Evolutionary conservation across 1,284 basidiomycete species (phyloP).

Genomic region (Porodaedalea pini): DNA sequence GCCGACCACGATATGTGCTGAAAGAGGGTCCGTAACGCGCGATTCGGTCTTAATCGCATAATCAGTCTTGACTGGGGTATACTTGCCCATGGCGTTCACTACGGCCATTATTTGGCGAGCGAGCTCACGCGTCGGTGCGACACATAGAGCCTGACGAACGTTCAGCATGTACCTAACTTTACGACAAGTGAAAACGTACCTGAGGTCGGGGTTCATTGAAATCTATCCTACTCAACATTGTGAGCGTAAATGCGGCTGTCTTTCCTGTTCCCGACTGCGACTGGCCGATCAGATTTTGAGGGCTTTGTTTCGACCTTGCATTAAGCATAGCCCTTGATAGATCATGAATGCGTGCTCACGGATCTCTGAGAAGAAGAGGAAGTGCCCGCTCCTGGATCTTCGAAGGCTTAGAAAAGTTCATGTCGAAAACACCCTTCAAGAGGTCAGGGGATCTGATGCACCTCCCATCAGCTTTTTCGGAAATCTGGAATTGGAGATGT

Average conservation of each 20-base stretch:
- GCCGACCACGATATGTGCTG: slow-evolving; percentile 91
- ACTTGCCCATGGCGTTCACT: slow-evolving; percentile 92
- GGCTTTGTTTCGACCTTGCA: slow-evolving; percentile 43
- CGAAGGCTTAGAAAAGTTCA: slow-evolving; percentile 97
- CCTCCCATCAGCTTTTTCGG: neutral
- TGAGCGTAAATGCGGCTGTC: slow-evolving; percentile 96
- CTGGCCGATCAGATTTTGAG: slow-evolving; percentile 98
- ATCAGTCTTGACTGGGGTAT: slow-evolving; percentile 87
- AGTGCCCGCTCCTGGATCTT: slow-evolving; percentile 99
- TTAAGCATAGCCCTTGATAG: neutral
- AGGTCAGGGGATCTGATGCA: slow-evolving; percentile 77
- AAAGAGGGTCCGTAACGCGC: slow-evolving; percentile 65
- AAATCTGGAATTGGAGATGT: slow-evolving; percentile 1
- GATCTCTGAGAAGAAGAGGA: slow-evolving; percentile 87
- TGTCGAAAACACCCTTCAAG: slow-evolving; percentile 93
- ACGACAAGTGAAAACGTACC: slow-evolving; percentile 38
- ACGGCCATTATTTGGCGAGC: slow-evolving; percentile 98
- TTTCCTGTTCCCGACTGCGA: slow-evolving; percentile 99
- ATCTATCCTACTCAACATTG: slow-evolving; percentile 95
- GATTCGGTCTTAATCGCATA: slow-evolving; percentile 91
- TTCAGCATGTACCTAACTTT: neutral
- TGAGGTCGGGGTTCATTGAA: slow-evolving; percentile 82
- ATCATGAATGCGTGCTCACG: slow-evolving; percentile 47
- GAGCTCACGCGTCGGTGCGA: slow-evolving; percentile 94
- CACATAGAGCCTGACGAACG: slow-evolving; percentile 72